Conservation (phyloP, 148 eudicot genomes). For the Vaccinium myrtillus region DNA sequence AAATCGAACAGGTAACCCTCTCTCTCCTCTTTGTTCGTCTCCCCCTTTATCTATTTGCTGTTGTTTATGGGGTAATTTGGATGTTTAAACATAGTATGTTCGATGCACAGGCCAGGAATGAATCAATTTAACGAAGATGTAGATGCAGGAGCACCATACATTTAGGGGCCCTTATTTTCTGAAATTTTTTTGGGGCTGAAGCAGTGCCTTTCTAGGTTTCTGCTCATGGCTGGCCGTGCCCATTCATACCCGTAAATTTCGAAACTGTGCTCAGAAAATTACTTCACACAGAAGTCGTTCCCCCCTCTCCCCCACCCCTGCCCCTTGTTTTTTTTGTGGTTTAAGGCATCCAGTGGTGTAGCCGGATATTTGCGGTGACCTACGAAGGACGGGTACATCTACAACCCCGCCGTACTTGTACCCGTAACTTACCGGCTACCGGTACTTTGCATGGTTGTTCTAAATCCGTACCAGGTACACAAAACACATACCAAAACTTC, state of each 20-base stretch:
- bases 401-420: too few species aligned
- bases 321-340: neutral
- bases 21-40: neutral
- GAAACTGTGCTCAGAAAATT: neutral
- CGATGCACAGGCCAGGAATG: neutral
- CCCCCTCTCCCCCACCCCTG: neutral
- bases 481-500: too few species aligned
- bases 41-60: neutral
- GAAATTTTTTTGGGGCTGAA: neutral
- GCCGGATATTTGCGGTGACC: neutral
- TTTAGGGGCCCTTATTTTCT: neutral
- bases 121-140: neutral
- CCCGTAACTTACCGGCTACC: too few species aligned
- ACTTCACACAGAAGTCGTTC: neutral
- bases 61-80: neutral
- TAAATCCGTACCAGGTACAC: too few species aligned
- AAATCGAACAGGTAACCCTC: conserved; percentile 1
- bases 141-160: neutral
- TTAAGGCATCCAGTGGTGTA: neutral
- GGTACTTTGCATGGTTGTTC: too few species aligned
- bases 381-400: too few species aligned
- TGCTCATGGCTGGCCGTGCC: neutral
- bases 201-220: neutral
- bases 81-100: neutral
- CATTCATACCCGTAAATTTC: neutral